A percentile compares a stretch with the other conserved stretches of the same genome.
Conservation (phyloP, 2,329 filamentous ascomycete species). For the Fusarium sp. region DNA sequence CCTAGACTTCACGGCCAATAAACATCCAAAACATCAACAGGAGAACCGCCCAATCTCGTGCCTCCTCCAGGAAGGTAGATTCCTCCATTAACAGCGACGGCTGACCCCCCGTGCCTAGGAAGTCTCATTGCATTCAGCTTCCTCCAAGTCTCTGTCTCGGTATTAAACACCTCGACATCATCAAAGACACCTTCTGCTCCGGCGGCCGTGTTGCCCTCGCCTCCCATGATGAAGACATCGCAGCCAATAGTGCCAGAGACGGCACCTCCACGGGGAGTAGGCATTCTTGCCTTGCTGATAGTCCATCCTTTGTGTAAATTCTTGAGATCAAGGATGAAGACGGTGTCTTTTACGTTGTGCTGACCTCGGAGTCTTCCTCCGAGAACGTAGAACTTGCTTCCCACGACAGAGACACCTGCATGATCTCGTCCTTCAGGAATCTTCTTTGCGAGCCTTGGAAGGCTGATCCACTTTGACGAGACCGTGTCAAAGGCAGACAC, state of each 20-base stretch:
- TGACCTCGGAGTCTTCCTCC: constrained; percentile 50
- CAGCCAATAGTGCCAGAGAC: constrained; percentile 45
- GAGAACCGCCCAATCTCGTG: constrained; percentile 29
- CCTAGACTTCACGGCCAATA: constrained; percentile 23
- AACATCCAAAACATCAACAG: constrained; percentile 28
- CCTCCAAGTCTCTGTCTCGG: constrained; percentile 44
- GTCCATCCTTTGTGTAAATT: constrained; percentile 45
- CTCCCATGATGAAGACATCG: constrained; percentile 52
- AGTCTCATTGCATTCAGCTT: constrained; percentile 44
- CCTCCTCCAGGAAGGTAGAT: constrained; percentile 54
- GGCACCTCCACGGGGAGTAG: constrained; percentile 52
- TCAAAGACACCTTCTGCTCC: constrained; percentile 43
- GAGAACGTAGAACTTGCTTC: constrained; percentile 51
- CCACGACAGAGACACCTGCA: constrained; percentile 47
- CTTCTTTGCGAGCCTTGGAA: constrained; percentile 40
- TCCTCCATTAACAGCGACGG: constrained; percentile 41
- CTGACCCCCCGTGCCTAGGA: constrained; percentile 52
- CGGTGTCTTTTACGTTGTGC: constrained; percentile 49
- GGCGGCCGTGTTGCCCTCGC: constrained; percentile 49
- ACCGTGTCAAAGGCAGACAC: constrained; percentile 50
- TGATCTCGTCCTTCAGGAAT: constrained; percentile 54
- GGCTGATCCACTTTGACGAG: constrained; percentile 41
- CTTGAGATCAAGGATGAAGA: constrained; percentile 50
- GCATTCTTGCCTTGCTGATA: constrained; percentile 48
- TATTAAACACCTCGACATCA: constrained; percentile 49